Conservation (phyloP, 2,329 filamentous ascomycete species). For the Scortechinia acanthostroma region DNA sequence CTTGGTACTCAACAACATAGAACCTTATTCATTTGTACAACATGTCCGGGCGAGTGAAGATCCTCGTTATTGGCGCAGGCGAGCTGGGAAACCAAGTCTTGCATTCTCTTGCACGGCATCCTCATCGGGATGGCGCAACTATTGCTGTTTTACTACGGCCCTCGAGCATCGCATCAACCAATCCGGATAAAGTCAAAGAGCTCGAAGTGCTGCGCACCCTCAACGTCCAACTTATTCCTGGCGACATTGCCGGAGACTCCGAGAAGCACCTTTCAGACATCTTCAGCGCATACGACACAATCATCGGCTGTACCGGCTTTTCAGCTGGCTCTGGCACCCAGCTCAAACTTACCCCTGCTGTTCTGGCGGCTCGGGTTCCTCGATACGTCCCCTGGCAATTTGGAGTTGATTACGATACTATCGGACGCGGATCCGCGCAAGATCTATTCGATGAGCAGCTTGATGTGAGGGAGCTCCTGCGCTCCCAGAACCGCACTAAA, state of each 20-base stretch:
- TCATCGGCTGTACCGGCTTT: conserved; percentile 51
- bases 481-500: conserved; percentile 32
- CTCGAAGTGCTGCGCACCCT: conserved; percentile 23
- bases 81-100: conserved; percentile 55
- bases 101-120: conserved; percentile 36
- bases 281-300: conserved; percentile 37
- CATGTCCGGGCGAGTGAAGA: conserved; percentile 5
- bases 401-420: conserved; percentile 64
- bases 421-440: conserved; percentile 50
- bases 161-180: conserved; percentile 24
- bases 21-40: no score
- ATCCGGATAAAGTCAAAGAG: conserved; percentile 23
- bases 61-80: conserved; percentile 61
- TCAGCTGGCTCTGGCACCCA: conserved; percentile 40
- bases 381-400: conserved; percentile 69
- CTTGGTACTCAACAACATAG: no score
- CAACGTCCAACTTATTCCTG: conserved; percentile 23
- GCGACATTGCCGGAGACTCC: conserved; percentile 22
- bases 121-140: conserved; percentile 20
- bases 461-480: conserved; percentile 42
- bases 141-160: conserved; percentile 46
- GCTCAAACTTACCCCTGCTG: conserved; percentile 45
- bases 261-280: conserved; percentile 25
- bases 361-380: conserved; percentile 35
- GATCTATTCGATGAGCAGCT: conserved; percentile 65